Base-by-base conservation (phyloP, 345 rosid species). In the Anastatica hierochuntica region DNA sequence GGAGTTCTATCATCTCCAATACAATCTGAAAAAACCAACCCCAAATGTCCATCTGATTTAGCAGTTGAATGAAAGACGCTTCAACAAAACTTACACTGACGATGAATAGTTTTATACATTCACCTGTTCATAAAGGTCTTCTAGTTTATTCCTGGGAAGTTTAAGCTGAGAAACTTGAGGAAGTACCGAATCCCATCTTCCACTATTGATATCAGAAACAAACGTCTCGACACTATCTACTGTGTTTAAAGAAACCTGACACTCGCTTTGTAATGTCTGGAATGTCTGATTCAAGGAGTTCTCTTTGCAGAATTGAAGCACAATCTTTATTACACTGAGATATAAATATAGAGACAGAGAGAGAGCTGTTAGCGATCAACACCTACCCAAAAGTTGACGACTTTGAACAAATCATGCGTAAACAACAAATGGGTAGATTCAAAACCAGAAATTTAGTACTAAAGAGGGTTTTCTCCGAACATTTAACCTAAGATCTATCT, bases 221-320 rank as follows among this genome's bases (percentile, higher is more conserved):
- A 92, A 92, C 0, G 98, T 85, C 69, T 92, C 97, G 36, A 85
- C 77, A 63, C 95, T 88, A 63, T 92, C 98, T 3, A 92, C 96
- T 0, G 96, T 88, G 42, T 92, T 92, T 17, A 92, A 67, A 20
- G 96, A 88, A 37, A 88, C 98, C 70, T 92, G 96, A 63, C 98
- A 85, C 74, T 92, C 98, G 53, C 72, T 85, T 65, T 92, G 98
- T 29, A 92, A 64, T 4, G 82, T 83, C 78, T 92, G 98, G 58
- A 92, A 92, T 15, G 98, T 88, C 63, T 92, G 98, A 53, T 79
- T 78, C 77, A 92, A 67, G 4, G 97, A 85, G 63, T 92, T 82
- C 68, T 92, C 98, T 73, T 92, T 92, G 80, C 98, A 92, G 72
- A 88, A 92, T 63, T 92, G 98, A 40, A 92, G 94, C 65, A 92